Conservation (phyloP, 2,329 filamentous ascomycete species). For the Aspergillus sp. region DNA sequence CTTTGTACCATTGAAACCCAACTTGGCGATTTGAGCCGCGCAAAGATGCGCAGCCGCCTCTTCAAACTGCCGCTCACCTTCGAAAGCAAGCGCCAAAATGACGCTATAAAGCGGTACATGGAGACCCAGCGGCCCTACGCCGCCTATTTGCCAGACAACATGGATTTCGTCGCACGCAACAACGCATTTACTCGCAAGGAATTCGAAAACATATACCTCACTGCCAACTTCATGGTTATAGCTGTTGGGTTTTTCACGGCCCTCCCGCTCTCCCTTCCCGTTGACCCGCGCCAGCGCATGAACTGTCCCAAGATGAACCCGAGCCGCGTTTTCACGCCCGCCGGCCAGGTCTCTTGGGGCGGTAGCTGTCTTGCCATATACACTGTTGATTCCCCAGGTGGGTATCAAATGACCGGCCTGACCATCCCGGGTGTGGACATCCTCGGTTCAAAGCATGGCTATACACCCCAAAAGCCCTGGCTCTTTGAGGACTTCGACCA, state of each 20-base stretch:
- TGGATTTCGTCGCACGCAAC: slow-evolving; percentile 57
- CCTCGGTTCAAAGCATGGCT: slow-evolving; percentile 53
- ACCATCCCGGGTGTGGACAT: slow-evolving; percentile 57
- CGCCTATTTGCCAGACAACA: slow-evolving; percentile 62
- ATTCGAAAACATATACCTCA: slow-evolving; percentile 53
- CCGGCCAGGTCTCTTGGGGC: slow-evolving; percentile 57
- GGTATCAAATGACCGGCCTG: slow-evolving; percentile 55
- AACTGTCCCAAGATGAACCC: slow-evolving; percentile 59
- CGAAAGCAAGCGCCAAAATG: slow-evolving; percentile 38
- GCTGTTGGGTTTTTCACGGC: slow-evolving; percentile 58
- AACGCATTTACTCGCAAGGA: slow-evolving; percentile 53
- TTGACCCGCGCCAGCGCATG: slow-evolving; percentile 56
- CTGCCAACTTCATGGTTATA: slow-evolving; percentile 52
- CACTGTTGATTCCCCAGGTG: slow-evolving; percentile 57
- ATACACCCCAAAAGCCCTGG: slow-evolving; percentile 49
- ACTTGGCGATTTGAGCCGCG: slow-evolving; percentile 40
- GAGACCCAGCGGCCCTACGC: slow-evolving; percentile 62
- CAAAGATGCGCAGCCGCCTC: slow-evolving; percentile 45
- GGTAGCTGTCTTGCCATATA: slow-evolving; percentile 56
- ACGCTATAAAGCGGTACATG: slow-evolving; percentile 61
- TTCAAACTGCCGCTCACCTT: slow-evolving; percentile 49
- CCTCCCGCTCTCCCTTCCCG: slow-evolving; percentile 52
- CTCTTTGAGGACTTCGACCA: slow-evolving; percentile 60
- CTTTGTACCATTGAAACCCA: slow-evolving; percentile 39
- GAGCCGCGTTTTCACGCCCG: slow-evolving; percentile 56